Evolutionary conservation across 805 yeast genomes (phyloP), one percentile per base, ranked within the genome.

Genomic region (Hanseniaspora mollemarum): DNA sequence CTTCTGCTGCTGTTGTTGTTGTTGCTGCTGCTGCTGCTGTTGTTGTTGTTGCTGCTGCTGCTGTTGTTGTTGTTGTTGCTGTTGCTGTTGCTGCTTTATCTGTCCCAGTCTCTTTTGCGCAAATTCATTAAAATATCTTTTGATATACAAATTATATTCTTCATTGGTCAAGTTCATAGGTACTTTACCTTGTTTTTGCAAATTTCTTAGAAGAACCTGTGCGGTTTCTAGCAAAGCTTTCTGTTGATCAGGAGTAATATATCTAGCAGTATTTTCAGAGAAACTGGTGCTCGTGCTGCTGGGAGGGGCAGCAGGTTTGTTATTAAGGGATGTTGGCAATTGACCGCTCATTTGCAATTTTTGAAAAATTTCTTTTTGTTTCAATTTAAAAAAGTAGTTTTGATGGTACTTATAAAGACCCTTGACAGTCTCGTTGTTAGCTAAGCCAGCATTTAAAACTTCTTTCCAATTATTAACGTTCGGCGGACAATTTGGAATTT

Each of bases 381-480:
- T 32, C 28, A 44, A 28, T 21, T 39, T 39, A 26, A 38, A 43
- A 22, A 45, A 44, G 19, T 44, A 44, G 29, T 40, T 38, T 53
- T 77, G 69, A 62, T 82, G 88, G 46, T 81, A 68, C 43, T 75
- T 73, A 62, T 86, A 86, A 8, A 82, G 77, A 53, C 77, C 81
- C 61, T 77, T 80, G 40, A 84, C 77, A 22, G 74, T 63, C 25
- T 75, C 75, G 31, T 77, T 73, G 6, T 75, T 73, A 1, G 83
- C 77, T 36, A 84, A 66, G 40, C 78, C 65, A 57, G 80, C 73
- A 38, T 80, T 81, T 63, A 80, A 77, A 26, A 86, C 77, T 60
- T 80, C 84, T 21, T 78, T 76, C 95, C 95, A 87, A 6, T 94
- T 84, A 57, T 75, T 80, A 26, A 80, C 80, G 45, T 79, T 81